A percentile compares a stretch with the other conserved stretches of the same genome.
These are phyloP conservation scores for Trichophaea hybrida DNA, from an alignment of 2,329 filamentous ascomycete species.

Conservation along the genomic window DNA sequence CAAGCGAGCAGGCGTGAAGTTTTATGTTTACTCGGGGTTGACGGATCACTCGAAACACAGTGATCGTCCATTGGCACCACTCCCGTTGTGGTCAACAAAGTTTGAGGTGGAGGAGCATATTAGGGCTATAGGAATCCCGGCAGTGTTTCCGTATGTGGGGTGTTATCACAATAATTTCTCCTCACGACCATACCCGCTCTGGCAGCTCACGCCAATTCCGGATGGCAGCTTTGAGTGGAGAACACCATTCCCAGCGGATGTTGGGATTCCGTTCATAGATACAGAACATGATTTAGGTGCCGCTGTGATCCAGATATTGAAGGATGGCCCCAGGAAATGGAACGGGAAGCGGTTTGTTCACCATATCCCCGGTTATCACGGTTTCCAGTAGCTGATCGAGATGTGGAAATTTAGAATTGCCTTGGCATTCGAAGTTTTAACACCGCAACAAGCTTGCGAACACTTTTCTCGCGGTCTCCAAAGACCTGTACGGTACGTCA, in stretches of 20 bases:
- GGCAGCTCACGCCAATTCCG: slow-evolving; percentile 77
- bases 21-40: slow-evolving; percentile 96
- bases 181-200: slow-evolving; percentile 76
- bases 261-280: slow-evolving; percentile 85
- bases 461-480: slow-evolving; percentile 67
- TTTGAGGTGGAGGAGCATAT: slow-evolving; percentile 88
- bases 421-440: slow-evolving; percentile 78
- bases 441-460: slow-evolving; percentile 65
- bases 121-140: slow-evolving; percentile 62
- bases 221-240: slow-evolving; percentile 87
- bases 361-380: neutral
- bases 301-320: slow-evolving; percentile 83
- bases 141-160: slow-evolving; percentile 89
- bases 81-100: slow-evolving; percentile 86
- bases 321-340: slow-evolving; percentile 80
- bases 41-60: slow-evolving; percentile 71
- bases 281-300: slow-evolving; percentile 93
- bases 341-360: slow-evolving; percentile 48
- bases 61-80: slow-evolving; percentile 56
- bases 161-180: slow-evolving; percentile 99
- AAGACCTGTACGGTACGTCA: slow-evolving; percentile 62
- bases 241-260: slow-evolving; percentile 81
- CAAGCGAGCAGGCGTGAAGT: slow-evolving; percentile 67
- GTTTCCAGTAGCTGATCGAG: neutral
- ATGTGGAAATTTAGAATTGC: slow-evolving; percentile 47